Evolutionary conservation across 805 yeast genomes (phyloP), one percentile per base, ranked within the genome.

Genomic region (Candida koratica): DNA sequence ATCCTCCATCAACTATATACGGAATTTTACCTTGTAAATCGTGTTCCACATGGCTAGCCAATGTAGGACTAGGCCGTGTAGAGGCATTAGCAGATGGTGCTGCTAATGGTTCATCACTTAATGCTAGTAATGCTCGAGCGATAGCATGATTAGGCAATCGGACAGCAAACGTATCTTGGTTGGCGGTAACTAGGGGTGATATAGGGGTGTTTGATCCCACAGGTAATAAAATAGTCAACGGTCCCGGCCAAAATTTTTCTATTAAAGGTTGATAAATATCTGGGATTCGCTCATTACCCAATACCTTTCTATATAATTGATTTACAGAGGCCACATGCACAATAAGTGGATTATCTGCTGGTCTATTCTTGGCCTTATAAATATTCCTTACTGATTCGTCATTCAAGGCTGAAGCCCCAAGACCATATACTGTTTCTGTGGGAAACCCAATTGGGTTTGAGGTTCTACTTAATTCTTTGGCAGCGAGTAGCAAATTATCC

Each of bases 81-180:
- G 96, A 87, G 1, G 96, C 90, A 58, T 93, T 93, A 2, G 98
- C 98, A 1, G 96, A 86, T 0, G 98, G 98, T 0, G 98, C 98
- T 1, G 98, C 98, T 24, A 93, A 60, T 1, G 98, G 97, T 2
- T 84, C 74, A 46, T 88, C 93, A 36, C 94, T 77, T 9, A 84
- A 51, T 2, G 86, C 84, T 36, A 93, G 88, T 30, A 93, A 64
- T 0, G 97, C 95, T 42, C 98, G 67, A 0, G 97, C 97, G 1
- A 93, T 75, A 1, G 90, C 86, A 57, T 90, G 83, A 4, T 73
- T 63, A 2, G 98, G 98, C 55, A 93, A 71, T 41, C 98, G 71
- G 1, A 88, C 94, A 0, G 97, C 98, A 55, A 89, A 85, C 0
- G 98, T 93, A 12, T 78, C 69, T 55, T 90, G 97, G 6, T 78